Percentiles rank a stretch among this genome's conserved stretches.
Conservation (phyloP, 495 filamentous ascomycete species). For the Neurospora sp. region DNA sequence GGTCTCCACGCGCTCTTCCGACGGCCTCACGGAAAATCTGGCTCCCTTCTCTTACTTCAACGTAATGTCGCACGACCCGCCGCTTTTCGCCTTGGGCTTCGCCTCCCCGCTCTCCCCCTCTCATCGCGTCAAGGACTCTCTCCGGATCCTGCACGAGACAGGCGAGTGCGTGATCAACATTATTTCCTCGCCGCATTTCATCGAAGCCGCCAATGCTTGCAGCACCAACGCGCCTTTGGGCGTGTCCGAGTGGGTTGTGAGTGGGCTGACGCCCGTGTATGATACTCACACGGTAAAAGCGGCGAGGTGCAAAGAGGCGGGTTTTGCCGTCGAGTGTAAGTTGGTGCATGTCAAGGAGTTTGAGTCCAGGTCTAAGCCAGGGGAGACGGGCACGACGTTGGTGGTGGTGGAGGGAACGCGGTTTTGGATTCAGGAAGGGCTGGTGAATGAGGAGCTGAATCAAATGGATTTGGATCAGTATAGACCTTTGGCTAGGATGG, state of each 20-base stretch:
- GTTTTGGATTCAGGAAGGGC: slow-evolving; percentile 89
- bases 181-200: slow-evolving; percentile 66
- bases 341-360: slow-evolving; percentile 65
- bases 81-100: slow-evolving; percentile 77
- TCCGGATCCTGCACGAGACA: slow-evolving; percentile 60
- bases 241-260: slow-evolving; percentile 63
- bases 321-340: slow-evolving; percentile 73
- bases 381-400: slow-evolving; percentile 62
- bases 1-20: slow-evolving; percentile 37
- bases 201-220: slow-evolving; percentile 80
- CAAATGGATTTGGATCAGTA: slow-evolving; percentile 55
- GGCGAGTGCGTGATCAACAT: slow-evolving; percentile 81
- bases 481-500: slow-evolving; percentile 66
- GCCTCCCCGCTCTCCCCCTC: slow-evolving; percentile 37
- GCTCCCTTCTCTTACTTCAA: slow-evolving; percentile 83
- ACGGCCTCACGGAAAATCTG: slow-evolving; percentile 50
- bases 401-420: slow-evolving; percentile 74
- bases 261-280: slow-evolving; percentile 57
- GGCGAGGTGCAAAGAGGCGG: slow-evolving; percentile 69
- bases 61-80: slow-evolving; percentile 80
- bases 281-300: slow-evolving; percentile 55
- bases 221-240: slow-evolving; percentile 72
- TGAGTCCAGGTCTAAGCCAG: slow-evolving; percentile 54
- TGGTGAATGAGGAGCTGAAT: slow-evolving; percentile 65
- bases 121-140: slow-evolving; percentile 55